These are phyloP conservation scores for Boletus coccyginus DNA, from an alignment of 768 basidiomycete genomes.

Conservation along the genomic window DNA sequence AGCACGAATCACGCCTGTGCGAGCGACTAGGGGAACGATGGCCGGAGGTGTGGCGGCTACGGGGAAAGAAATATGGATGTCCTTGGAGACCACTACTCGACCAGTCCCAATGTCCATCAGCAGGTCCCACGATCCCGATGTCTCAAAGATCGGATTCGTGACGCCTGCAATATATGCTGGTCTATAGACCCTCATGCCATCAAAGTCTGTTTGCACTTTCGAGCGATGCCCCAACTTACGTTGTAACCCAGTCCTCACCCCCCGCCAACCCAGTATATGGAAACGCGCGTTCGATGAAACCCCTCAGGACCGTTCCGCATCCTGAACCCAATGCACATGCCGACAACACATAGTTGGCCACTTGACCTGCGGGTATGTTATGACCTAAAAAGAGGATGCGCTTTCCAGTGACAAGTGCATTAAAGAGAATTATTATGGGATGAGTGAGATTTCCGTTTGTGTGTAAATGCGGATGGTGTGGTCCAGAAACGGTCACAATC, in stretches of 20 bases:
- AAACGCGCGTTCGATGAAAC: slow-evolving; percentile 89
- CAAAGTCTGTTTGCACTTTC: background rate
- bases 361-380: slow-evolving; percentile 83
- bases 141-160: slow-evolving; percentile 94
- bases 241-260: slow-evolving; percentile 85
- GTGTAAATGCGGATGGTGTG: slow-evolving; percentile 89
- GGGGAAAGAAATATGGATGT: slow-evolving; percentile 65
- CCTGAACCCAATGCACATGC: slow-evolving; percentile 94
- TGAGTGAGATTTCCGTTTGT: slow-evolving; percentile 89
- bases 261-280: slow-evolving; percentile 92
- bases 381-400: slow-evolving; percentile 96
- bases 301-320: slow-evolving; percentile 78
- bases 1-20: slow-evolving; percentile 62
- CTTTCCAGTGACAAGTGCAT: slow-evolving; percentile 92
- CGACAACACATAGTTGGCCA: slow-evolving; percentile 88
- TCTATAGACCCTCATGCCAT: slow-evolving; percentile 37
- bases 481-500: slow-evolving; percentile 61
- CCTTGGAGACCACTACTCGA: slow-evolving; percentile 82
- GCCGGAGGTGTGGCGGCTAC: slow-evolving; percentile 39
- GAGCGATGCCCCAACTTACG: slow-evolving; percentile 48
- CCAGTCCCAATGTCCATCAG: slow-evolving; percentile 89
- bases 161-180: slow-evolving; percentile 96
- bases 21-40: slow-evolving; percentile 45
- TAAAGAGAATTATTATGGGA: slow-evolving; percentile 93
- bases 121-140: slow-evolving; percentile 86